Conservation (phyloP, 179 eudicot species). For the Spinacia oleracea region DNA sequence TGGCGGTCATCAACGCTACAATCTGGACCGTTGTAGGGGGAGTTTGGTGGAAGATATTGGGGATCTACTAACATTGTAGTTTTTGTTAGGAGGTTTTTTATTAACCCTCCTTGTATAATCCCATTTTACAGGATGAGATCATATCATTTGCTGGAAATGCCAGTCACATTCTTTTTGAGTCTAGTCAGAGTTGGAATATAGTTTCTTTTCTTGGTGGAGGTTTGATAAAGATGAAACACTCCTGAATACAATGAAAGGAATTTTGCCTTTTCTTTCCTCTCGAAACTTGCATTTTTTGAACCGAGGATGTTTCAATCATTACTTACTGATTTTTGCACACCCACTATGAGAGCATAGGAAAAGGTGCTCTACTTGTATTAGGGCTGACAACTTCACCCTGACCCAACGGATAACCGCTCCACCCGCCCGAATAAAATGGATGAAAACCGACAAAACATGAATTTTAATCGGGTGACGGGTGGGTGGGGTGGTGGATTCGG, state of each 20-base stretch:
- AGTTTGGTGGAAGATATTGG: conserved; percentile 92
- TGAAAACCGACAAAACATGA: too few relatives aligned
- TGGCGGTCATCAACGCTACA: conserved; percentile 63
- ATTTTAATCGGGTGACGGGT: too few relatives aligned
- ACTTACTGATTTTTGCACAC: too few relatives aligned
- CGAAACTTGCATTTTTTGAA: background rate
- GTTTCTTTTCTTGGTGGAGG: conserved; percentile 5
- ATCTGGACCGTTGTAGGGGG: conserved; percentile 80
- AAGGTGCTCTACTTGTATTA: too few relatives aligned
- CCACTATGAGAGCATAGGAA: too few relatives aligned
- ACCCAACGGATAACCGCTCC: too few relatives aligned
- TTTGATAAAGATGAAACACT: conserved; percentile 10
- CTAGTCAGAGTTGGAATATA: conserved; percentile 12
- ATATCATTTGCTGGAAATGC: conserved; percentile 6
- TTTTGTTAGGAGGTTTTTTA: conserved; percentile 12
- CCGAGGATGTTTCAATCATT: background rate
- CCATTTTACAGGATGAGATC: conserved; percentile 18
- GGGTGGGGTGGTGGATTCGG: too few relatives aligned
- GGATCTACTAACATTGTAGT: conserved; percentile 57
- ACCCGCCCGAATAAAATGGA: too few relatives aligned
- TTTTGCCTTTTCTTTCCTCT: background rate
- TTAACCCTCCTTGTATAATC: conserved; percentile 25
- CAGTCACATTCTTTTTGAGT: conserved; percentile 23
- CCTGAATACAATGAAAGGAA: background rate
- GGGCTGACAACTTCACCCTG: too few relatives aligned